A percentile compares a stretch with the other conserved stretches of the same genome.
These are phyloP conservation scores for Ogataea parapolymorpha DNA, from an alignment of 805 yeast species.

Conservation along the genomic window DNA sequence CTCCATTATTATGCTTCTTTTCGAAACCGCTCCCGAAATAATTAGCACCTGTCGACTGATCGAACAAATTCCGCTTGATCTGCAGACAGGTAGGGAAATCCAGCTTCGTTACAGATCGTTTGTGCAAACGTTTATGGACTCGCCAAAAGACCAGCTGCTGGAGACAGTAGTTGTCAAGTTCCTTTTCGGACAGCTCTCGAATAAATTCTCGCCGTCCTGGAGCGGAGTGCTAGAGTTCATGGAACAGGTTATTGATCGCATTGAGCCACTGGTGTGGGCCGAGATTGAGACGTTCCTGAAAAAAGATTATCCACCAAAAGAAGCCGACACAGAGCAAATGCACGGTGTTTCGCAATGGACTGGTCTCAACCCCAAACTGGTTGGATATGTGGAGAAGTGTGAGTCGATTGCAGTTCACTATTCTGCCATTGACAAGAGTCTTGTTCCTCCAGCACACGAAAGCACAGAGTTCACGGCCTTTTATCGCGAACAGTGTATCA, in stretches of 20 bases:
- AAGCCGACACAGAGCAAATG: background rate
- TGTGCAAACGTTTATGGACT: slow-evolving; percentile 40
- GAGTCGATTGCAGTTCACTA: slow-evolving; percentile 33
- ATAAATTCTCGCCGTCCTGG: slow-evolving; percentile 85
- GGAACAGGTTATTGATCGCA: slow-evolving; percentile 42
- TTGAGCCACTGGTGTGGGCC: slow-evolving; percentile 53
- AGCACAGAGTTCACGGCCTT: slow-evolving; percentile 39
- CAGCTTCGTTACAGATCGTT: slow-evolving; percentile 63
- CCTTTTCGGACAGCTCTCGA: slow-evolving; percentile 67
- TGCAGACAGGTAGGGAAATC: slow-evolving; percentile 71
- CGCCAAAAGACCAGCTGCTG: slow-evolving; percentile 21
- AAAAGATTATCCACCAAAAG: slow-evolving; percentile 13
- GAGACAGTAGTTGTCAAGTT: slow-evolving; percentile 42
- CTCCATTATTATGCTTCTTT: slow-evolving; percentile 41
- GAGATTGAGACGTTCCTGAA: slow-evolving; percentile 38
- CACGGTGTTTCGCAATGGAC: slow-evolving; percentile 20
- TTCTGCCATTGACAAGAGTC: slow-evolving; percentile 32
- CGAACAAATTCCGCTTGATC: slow-evolving; percentile 70
- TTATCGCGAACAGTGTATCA: slow-evolving; percentile 54
- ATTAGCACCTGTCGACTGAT: slow-evolving; percentile 48
- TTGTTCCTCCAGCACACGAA: slow-evolving; percentile 37
- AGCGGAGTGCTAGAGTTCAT: slow-evolving; percentile 64
- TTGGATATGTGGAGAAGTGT: slow-evolving; percentile 36
- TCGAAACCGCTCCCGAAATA: slow-evolving; percentile 28
- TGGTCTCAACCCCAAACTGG: slow-evolving; percentile 45